These are phyloP conservation scores for Fraxinus sp. DNA, from an alignment of 305 asterid species.

Conservation along the genomic window DNA sequence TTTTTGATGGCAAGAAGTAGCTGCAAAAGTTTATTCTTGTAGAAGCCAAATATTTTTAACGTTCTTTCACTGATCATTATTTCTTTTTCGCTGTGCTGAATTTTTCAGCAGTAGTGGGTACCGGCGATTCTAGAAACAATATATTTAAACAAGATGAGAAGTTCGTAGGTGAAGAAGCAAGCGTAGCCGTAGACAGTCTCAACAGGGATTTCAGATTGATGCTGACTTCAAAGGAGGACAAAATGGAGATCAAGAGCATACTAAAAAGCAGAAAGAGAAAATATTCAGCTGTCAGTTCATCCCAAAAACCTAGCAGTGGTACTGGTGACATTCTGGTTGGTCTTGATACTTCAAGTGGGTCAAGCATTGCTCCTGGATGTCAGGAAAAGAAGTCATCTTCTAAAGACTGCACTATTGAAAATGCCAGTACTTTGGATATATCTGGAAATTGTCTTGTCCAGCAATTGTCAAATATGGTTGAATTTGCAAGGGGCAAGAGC, in stretches of 20 bases:
- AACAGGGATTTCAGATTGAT: neutral
- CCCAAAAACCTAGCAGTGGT: neutral
- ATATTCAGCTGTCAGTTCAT: neutral
- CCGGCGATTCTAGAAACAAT: neutral
- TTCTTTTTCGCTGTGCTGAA: slow-evolving; percentile 13
- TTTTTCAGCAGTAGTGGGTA: slow-evolving; percentile 11
- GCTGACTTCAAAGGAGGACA: slow-evolving; percentile 1
- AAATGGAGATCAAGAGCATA: neutral
- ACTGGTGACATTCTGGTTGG: neutral
- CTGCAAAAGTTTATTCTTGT: neutral
- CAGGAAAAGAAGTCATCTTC: neutral
- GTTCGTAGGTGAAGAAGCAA: slow-evolving; percentile 3
- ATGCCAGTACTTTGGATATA: neutral
- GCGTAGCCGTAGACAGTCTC: neutral
- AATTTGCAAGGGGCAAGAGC: neutral
- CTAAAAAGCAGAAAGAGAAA: neutral
- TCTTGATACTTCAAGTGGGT: neutral
- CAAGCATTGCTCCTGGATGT: neutral
- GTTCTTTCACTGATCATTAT: slow-evolving; percentile 5
- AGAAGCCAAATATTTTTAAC: slow-evolving; percentile 11
- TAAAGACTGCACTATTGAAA: neutral
- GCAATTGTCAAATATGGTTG: neutral
- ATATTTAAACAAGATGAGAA: neutral
- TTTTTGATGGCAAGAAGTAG: neutral
- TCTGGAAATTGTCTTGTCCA: neutral